Evolutionary conservation across 2,329 filamentous ascomycete species (phyloP).

Genomic region (Beauveria sp.): DNA sequence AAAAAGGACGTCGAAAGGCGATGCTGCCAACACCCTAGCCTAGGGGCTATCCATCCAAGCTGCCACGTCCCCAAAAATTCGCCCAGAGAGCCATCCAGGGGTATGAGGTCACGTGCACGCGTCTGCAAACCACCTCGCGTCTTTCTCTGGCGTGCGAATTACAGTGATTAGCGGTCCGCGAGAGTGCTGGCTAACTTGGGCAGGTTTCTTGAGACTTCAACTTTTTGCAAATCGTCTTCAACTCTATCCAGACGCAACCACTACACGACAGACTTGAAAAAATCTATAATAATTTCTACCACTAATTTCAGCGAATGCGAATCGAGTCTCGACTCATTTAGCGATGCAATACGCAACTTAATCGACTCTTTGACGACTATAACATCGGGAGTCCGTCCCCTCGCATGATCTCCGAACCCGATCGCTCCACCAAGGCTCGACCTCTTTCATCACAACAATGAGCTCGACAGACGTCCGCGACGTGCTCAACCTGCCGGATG

Average conservation of each 20-base stretch:
- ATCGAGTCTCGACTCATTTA: not conserved
- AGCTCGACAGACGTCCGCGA: conserved; percentile 73
- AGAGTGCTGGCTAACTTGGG: not conserved
- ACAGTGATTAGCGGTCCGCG: not conserved
- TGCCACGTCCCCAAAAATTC: conserved; percentile 45
- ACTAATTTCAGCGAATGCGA: not conserved
- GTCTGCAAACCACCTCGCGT: conserved; percentile 1
- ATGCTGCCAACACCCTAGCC: not conserved
- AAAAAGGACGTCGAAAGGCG: not conserved
- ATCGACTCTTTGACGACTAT: conserved; percentile 11
- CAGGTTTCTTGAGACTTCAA: not conserved
- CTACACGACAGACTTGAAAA: not conserved
- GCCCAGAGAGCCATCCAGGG: conserved; percentile 20
- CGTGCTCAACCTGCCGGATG: conserved; percentile 71
- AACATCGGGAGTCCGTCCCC: not conserved
- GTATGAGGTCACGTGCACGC: conserved; percentile 28
- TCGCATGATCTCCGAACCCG: not conserved
- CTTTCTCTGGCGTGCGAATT: not conserved
- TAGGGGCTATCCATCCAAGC: conserved; percentile 26
- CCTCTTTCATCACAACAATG: conserved; percentile 9
- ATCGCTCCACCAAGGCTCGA: not conserved
- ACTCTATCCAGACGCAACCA: conserved; percentile 1
- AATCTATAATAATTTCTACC: not conserved
- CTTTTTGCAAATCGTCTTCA: not conserved
- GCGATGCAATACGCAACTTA: conserved; percentile 1